Conservation (phyloP, 768 basidiomycete genomes). For the Rhodotorula babjevae region DNA sequence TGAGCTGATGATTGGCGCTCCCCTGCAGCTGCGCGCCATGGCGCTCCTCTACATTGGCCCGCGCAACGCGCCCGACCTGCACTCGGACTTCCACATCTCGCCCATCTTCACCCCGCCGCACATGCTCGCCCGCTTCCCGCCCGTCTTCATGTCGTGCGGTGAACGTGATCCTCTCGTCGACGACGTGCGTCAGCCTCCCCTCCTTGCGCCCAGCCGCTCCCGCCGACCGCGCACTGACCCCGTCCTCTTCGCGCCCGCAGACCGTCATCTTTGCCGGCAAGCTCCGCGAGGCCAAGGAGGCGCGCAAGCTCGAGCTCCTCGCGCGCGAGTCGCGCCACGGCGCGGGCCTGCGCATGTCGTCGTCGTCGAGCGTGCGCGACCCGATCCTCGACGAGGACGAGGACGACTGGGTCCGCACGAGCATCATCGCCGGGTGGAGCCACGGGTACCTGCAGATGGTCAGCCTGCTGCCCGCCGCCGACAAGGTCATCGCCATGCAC, state of each 20-base stretch:
- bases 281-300: slow-evolving; percentile 88
- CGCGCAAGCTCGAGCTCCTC: slow-evolving; percentile 69
- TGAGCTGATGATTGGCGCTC: slow-evolving; percentile 1
- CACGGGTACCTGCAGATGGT: slow-evolving; percentile 97
- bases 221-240: no score
- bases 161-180: slow-evolving; percentile 96
- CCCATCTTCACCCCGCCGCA: slow-evolving; percentile 81
- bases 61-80: slow-evolving; percentile 86
- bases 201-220: no score
- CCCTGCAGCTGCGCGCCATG: slow-evolving; percentile 93
- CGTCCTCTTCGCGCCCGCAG: not conserved
- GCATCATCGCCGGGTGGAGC: slow-evolving; percentile 92
- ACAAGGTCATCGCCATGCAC: slow-evolving; percentile 69
- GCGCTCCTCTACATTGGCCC: slow-evolving; percentile 72
- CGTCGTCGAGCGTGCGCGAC: slow-evolving; percentile 18
- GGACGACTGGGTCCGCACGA: slow-evolving; percentile 90
- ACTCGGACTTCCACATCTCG: slow-evolving; percentile 90
- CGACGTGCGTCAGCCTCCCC: slow-evolving; percentile 50
- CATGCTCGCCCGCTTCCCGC: slow-evolving; percentile 87
- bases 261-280: slow-evolving; percentile 94
- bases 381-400: slow-evolving; percentile 62
- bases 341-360: slow-evolving; percentile 37
- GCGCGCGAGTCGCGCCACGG: slow-evolving; percentile 47
- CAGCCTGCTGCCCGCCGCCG: slow-evolving; percentile 72
- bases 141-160: slow-evolving; percentile 86